These are phyloP conservation scores for Coniella lustricola DNA, from an alignment of 2,329 filamentous ascomycete genomes.

Conservation along the genomic window DNA sequence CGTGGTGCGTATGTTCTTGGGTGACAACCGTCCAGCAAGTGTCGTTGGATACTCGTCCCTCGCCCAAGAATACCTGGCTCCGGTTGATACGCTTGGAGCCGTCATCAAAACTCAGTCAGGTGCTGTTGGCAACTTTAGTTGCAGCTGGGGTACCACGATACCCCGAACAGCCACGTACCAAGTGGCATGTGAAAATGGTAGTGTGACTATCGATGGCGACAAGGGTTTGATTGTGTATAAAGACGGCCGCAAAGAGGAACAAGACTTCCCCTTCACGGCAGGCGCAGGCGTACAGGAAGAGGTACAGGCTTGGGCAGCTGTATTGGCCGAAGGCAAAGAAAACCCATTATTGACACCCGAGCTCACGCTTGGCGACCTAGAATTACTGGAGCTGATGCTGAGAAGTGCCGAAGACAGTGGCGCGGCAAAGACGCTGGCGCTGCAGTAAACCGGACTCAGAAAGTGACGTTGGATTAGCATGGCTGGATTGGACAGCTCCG, in stretches of 20 bases:
- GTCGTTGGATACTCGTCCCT: constrained; percentile 49
- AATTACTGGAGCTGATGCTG: constrained; percentile 48
- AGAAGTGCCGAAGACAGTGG: constrained; percentile 39
- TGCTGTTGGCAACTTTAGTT: constrained; percentile 47
- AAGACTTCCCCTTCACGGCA: constrained; percentile 11
- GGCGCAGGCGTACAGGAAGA: constrained; percentile 49
- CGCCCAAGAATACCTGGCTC: constrained; percentile 48
- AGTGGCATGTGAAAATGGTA: constrained; percentile 51
- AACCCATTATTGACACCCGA: constrained; percentile 48
- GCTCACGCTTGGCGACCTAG: constrained; percentile 54
- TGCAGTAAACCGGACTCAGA: constrained; percentile 23
- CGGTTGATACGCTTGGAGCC: constrained; percentile 57
- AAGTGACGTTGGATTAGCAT: too few relatives aligned
- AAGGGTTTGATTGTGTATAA: constrained; percentile 21
- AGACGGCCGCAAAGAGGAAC: constrained; percentile 21
- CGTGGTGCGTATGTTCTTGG: constrained; percentile 49
- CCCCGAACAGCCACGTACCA: constrained; percentile 44
- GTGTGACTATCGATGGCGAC: constrained; percentile 41
- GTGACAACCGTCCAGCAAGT: constrained; percentile 32
- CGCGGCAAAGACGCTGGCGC: constrained; percentile 31
- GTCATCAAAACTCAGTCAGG: constrained; percentile 47
- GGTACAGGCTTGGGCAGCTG: constrained; percentile 53
- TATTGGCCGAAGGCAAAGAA: constrained; percentile 37
- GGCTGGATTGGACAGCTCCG: too few relatives aligned
- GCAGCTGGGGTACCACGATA: constrained; percentile 51